A percentile compares a stretch with the other conserved stretches of the same genome.
These are phyloP conservation scores for Trapa incisa DNA, from an alignment of 345 rosid species.

Conservation along the genomic window DNA sequence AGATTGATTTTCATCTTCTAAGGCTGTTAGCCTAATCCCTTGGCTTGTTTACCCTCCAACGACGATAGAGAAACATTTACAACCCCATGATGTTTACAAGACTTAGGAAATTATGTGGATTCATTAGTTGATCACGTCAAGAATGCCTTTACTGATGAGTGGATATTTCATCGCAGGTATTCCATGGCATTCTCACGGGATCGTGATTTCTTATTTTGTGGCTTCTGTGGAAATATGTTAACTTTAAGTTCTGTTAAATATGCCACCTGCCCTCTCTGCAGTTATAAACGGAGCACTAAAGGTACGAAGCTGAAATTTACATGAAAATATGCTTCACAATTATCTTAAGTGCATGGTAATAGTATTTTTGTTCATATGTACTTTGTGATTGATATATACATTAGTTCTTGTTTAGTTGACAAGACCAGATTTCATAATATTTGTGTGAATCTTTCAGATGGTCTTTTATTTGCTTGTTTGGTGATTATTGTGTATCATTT, in stretches of 20 bases:
- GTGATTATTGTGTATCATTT: background rate
- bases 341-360: no score
- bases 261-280: constrained; percentile 31
- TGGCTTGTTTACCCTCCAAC: background rate
- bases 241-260: constrained; percentile 9
- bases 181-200: constrained; percentile 10
- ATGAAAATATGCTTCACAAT: no score
- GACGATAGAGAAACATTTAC: background rate
- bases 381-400: background rate
- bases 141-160: background rate
- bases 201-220: constrained; percentile 42
- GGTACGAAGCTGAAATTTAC: constrained; percentile 17
- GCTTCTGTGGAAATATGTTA: constrained; percentile 41
- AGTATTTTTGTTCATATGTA: background rate
- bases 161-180: background rate
- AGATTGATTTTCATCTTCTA: background rate
- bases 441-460: background rate
- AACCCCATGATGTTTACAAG: background rate
- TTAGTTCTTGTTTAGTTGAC: background rate
- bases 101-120: background rate
- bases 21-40: background rate
- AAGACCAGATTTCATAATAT: background rate
- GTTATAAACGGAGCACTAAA: constrained; percentile 19
- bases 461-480: background rate
- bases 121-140: background rate